Evolutionary conservation across 1,284 basidiomycete genomes (phyloP).

Genomic region (Paramarasmius palmivorus): DNA sequence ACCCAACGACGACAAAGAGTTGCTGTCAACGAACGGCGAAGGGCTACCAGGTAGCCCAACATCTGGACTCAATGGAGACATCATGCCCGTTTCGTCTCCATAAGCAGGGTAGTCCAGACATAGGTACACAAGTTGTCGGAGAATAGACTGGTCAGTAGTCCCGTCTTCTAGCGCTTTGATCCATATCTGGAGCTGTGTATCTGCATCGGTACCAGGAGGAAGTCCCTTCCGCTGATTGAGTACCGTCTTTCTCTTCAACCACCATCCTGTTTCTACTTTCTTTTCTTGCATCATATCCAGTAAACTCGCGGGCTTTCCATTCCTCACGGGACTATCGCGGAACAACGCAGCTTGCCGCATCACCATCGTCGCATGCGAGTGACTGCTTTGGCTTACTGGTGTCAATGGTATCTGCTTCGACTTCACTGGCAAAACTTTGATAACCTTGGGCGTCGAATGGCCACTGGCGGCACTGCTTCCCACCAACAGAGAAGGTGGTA

Average conservation of each 20-base stretch:
- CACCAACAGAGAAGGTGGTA: conserved; percentile 57
- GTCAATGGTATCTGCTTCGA: conserved; percentile 47
- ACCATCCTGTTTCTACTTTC: conserved; percentile 73
- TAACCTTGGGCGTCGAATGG: conserved; percentile 38
- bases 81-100: conserved; percentile 34
- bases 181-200: conserved; percentile 51
- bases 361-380: conserved; percentile 46
- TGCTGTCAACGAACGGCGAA: conserved; percentile 46
- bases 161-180: conserved; percentile 54
- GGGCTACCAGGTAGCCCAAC: conserved; percentile 44
- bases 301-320: conserved; percentile 53
- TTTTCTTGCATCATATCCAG: conserved; percentile 64
- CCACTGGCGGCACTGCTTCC: conserved; percentile 34
- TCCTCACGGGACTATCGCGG: conserved; percentile 68
- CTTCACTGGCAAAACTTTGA: conserved; percentile 32
- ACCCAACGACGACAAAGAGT: conserved; percentile 38
- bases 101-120: conserved; percentile 55
- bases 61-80: conserved; percentile 44
- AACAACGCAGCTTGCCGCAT: conserved; percentile 78
- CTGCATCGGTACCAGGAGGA: conserved; percentile 37
- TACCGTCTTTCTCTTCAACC: conserved; percentile 70
- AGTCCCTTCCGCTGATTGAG: conserved; percentile 47
- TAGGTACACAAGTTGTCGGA: conserved; percentile 64
- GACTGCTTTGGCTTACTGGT: conserved; percentile 48
- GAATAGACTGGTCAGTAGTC: conserved; percentile 45